These are phyloP conservation scores for Salvia rosmarinus DNA, from an alignment of 257 asterid genomes.

Conservation along the genomic window DNA sequence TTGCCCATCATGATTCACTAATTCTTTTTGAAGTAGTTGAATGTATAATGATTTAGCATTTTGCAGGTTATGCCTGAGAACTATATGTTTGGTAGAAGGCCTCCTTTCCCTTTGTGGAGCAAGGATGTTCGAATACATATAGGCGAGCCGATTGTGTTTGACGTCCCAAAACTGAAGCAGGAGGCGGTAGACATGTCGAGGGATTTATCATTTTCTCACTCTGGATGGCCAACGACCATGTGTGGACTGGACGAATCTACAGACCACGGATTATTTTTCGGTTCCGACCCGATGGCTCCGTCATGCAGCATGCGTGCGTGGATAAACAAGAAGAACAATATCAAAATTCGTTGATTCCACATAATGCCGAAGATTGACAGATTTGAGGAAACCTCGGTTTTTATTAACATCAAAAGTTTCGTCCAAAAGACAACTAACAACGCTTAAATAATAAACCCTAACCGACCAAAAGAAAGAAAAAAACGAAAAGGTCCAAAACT, in stretches of 20 bases:
- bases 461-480: no score
- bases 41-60: not conserved
- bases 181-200: constrained; percentile 58
- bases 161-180: constrained; percentile 73
- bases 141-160: constrained; percentile 84
- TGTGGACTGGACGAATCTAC: constrained; percentile 65
- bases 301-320: no score
- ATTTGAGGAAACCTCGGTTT: no score
- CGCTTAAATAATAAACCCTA: no score
- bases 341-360: no score
- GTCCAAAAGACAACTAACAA: no score
- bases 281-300: no score
- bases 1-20: not conserved
- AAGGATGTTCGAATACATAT: constrained; percentile 60
- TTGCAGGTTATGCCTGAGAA: constrained; percentile 95
- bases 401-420: no score
- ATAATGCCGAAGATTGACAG: no score
- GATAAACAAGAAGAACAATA: no score
- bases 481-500: no score
- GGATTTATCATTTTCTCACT: constrained; percentile 42
- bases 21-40: not conserved
- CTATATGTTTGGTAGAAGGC: constrained; percentile 70
- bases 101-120: constrained; percentile 77
- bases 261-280: no score
- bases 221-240: constrained; percentile 62